These are phyloP conservation scores for Polychytrium aggregatum DNA, from an alignment of 192 early-diverging fungal species.

Conservation along the genomic window DNA sequence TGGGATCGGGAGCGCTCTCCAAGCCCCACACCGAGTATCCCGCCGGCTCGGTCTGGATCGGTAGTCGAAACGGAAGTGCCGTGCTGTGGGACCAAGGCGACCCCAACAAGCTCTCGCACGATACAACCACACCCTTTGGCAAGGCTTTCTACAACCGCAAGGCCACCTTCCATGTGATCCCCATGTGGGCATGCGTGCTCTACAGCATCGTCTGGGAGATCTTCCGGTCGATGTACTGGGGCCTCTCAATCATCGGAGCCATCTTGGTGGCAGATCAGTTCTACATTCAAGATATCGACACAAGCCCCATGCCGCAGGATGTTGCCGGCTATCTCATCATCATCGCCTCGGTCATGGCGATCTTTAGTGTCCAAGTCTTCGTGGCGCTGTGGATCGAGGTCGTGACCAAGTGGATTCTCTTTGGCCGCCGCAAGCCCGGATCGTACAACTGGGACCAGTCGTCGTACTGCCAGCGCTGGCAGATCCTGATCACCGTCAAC, in stretches of 20 bases:
- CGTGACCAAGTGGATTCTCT: conserved; percentile 21
- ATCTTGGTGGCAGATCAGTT: too few species aligned
- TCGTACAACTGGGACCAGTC: conserved; percentile 33
- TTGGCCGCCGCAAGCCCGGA: conserved; percentile 24
- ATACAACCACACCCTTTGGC: conserved; percentile 32
- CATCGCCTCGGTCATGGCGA: conserved; percentile 1
- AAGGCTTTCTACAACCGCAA: conserved; percentile 28
- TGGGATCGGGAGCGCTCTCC: conserved; percentile 26
- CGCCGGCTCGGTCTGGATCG: conserved; percentile 23
- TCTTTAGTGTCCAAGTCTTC: not conserved
- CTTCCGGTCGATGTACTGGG: too few species aligned
- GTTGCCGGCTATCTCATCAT: conserved; percentile 9
- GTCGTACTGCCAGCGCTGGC: conserved; percentile 39
- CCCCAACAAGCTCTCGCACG: too few species aligned
- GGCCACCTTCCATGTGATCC: conserved; percentile 19
- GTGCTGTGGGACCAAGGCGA: conserved; percentile 17
- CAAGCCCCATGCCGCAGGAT: too few species aligned
- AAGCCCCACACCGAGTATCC: conserved; percentile 14
- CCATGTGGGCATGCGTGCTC: too few species aligned
- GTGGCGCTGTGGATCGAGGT: conserved; percentile 17
- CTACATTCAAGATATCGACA: too few species aligned
- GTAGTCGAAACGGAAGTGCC: conserved; percentile 23
- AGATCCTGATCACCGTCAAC: conserved; percentile 22
- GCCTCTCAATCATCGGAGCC: too few species aligned
- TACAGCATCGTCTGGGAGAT: too few species aligned